Evolutionary conservation across 2,329 filamentous ascomycete species (phyloP), one percentile per base, ranked within the genome.

Genomic region (Coniochaeta sp.): DNA sequence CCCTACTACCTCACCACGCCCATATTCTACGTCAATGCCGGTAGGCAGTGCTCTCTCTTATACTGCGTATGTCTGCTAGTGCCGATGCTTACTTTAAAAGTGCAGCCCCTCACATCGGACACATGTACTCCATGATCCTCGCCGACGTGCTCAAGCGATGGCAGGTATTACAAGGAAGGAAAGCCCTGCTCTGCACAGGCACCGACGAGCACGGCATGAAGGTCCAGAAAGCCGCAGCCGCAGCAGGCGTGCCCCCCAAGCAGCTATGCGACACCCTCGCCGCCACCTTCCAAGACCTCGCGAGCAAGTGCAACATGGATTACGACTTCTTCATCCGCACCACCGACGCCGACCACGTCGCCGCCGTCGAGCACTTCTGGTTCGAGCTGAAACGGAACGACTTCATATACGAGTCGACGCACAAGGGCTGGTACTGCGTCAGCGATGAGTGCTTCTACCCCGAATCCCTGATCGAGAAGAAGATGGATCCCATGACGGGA

Each of bases 131-230:
- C 47, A 93, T 98, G 86, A 78, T 85, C 54, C 82, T 99, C 52
- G 82, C 91, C 64, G 95, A 99, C 74, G 88, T 96, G 59, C 77
- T 96, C 66, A 99, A 98, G 75, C 84, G 95, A 76, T 99, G 92
- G 91, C 86, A 96, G 71, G 78, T 85, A 34, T 81, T 99, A 58
- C 85, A 88, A 62, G 90, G 90, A 40, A 73, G 85, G 33, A 76
- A 81, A 56, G 89, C 93, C 3, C 81, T 91, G 64, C 78, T 99
- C 16, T 88, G 89, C 67, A 99, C 95, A 1, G 95, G 95, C 61
- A 98, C 93, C 38, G 95, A 99, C 72, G 95, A 99, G 74, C 93
- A 99, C 78, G 95, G 95, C 50, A 89, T 97, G 84, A 99, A 99
- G 81, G 89, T 98, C 24, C 95, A 99, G 73, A 89, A 88, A 72